Conservation (phyloP, 2,329 filamentous ascomycete species). For the Saccharata proteae region DNA sequence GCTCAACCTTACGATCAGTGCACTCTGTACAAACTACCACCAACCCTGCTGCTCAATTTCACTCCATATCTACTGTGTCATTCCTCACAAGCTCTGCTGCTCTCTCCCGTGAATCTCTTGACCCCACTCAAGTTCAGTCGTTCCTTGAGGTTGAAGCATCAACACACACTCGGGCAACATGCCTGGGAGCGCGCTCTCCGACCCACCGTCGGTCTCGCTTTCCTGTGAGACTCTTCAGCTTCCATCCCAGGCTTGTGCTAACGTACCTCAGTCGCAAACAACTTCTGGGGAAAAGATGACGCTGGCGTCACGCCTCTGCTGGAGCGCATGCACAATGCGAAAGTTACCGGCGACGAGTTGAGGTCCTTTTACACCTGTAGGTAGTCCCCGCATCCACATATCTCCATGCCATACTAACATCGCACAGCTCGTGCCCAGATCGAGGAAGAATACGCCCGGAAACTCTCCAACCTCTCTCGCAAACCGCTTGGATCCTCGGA, state of each 20-base stretch:
- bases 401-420: conserved; percentile 9
- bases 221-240: conserved; percentile 46
- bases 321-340: conserved; percentile 88
- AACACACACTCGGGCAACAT: conserved; percentile 39
- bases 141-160: no score
- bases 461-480: conserved; percentile 71
- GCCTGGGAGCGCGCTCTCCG: conserved; percentile 46
- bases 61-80: no score
- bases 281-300: conserved; percentile 99
- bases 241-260: conserved; percentile 16
- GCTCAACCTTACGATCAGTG: no score
- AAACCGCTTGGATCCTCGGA: conserved; percentile 87
- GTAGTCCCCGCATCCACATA: conserved; percentile 12
- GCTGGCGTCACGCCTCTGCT: conserved; percentile 85
- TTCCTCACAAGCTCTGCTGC: no score
- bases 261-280: conserved; percentile 72
- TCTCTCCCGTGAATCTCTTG: no score
- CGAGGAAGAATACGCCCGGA: conserved; percentile 92
- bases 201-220: conserved; percentile 52
- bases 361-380: conserved; percentile 78
- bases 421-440: conserved; percentile 69
- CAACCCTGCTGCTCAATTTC: no score
- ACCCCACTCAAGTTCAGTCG: no score
- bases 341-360: conserved; percentile 87
- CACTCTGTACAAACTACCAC: no score